Evolutionary conservation across 495 filamentous ascomycete species (phyloP), one percentile per base, ranked within the genome.

Genomic region (Podospora bellae-mahoneyi): DNA sequence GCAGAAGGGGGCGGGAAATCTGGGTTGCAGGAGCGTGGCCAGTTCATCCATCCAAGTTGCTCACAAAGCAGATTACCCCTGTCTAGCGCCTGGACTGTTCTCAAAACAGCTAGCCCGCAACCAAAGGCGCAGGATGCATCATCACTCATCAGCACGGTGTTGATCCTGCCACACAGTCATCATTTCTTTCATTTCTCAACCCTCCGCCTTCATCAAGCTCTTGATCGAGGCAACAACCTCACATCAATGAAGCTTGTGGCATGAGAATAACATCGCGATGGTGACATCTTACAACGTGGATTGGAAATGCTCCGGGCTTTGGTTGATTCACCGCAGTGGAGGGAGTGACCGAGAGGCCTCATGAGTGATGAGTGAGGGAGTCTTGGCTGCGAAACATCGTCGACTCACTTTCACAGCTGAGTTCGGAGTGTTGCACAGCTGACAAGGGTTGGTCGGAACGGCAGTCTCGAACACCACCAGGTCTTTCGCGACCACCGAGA

Each of bases 21-120:
- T 66, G 55, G 64, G 59, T 59, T 68, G 65, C 67, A 63, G 60
- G 62, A 66, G 66, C 71, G 73, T 74, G 73, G 73, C 73, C 68
- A 75, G 66, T 71, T 70, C 73, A 68, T 32, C 68, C 66, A 66
- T 62, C 68, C 69, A 62, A 67, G 62, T 66, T 61, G 64, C 68
- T 65, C 74, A 64, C 57, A 70, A 72, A 69, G 68, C 70, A 71
- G 67, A 62, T 64, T 56, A 72, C 66, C 75, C 75, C 68, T 74
- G 72, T 68, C 70, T 75, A 73, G 75, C 73, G 70, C 69, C 30
- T 60, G 28, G 26, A 60, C 58, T 66, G 34, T 48, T 39, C 68
- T 61, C 32, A 56, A 71, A 66, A 23, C 55, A 60, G 75, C 58
- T 75, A 72, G 75, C 64, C 27, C 48, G 13, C 15, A 34, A 72